Conservation (phyloP, 176 grass and related monocot genomes). For the Aegilops longissima region DNA sequence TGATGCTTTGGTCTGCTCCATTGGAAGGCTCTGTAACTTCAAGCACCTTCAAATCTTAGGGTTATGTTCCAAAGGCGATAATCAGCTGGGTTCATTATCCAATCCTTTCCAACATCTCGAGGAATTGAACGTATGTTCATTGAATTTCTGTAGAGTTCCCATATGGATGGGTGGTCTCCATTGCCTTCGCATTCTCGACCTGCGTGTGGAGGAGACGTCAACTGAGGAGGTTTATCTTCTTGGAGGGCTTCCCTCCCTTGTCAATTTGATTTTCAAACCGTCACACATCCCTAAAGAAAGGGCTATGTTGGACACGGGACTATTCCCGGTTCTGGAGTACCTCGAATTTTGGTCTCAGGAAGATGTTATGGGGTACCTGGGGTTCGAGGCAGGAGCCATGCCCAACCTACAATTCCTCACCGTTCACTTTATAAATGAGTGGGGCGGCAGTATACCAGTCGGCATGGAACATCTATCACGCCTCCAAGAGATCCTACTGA, state of each 20-base stretch:
- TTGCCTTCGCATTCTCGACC: not conserved
- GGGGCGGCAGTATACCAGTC: not conserved
- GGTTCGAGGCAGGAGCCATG: not conserved
- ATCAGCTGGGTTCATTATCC: not conserved
- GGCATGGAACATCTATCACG: not conserved
- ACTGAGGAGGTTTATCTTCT: not conserved
- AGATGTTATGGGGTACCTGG: not conserved
- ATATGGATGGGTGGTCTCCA: not conserved
- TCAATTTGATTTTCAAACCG: fast-evolving
- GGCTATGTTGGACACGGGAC: not conserved
- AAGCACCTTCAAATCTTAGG: fast-evolving
- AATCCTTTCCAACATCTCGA: not conserved
- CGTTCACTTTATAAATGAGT: not conserved
- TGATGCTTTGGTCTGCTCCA: not conserved
- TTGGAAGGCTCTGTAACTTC: not conserved
- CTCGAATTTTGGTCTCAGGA: fast-evolving
- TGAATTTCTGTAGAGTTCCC: not conserved
- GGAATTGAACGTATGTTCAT: fast-evolving
- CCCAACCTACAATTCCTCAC: not conserved
- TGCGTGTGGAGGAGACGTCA: not conserved
- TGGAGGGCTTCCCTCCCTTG: not conserved
- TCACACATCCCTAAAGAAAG: not conserved
- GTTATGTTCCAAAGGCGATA: fast-evolving
- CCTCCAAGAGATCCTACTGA: not conserved
- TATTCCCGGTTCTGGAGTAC: not conserved